Base-by-base conservation (phyloP, 306 rosid species). In the Acacia confusa region DNA sequence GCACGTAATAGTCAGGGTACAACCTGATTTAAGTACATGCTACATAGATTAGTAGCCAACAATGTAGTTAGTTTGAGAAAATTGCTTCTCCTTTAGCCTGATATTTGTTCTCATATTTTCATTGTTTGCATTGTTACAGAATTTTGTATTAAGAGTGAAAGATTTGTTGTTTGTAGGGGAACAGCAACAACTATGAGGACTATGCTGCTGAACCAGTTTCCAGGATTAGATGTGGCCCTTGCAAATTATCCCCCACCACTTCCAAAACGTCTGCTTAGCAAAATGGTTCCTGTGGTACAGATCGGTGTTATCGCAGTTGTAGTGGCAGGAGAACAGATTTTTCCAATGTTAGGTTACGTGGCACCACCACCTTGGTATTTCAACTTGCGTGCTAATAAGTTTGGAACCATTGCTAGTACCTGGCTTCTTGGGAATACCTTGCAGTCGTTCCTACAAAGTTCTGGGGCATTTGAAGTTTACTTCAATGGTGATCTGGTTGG, bases 391-490 rank as follows among this genome's bases (percentile, higher is more conserved):
- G 93, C 94, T 52, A 91, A 94, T 81, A 89, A 82, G 80, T 92
- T 92, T 58, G 94, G 89, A 82, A 86, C 97, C 85, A 74, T 92
- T 6, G 94, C 97, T 4, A 85, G 86, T 71, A 74, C 92, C 64
- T 95, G 94, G 97, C 98, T 92, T 89, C 95, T 95, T 58, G 98
- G 98, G 76, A 90, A 89, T 76, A 77, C 91, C 12, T 45, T 92
- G 63, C 94, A 91, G 81, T 88, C 94, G 74, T 92, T 90, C 91
- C 87, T 95, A 66, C 97, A 92, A 22, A 92, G 93, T 85, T 84
- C 95, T 32, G 97, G 97, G 40, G 94, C 92, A 27, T 92, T 95
- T 78, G 97, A 91, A 89, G 88, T 92, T 70, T 91, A 77, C 91
- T 86, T 90, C 86, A 92, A 95, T n/a, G 87, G 84, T 27, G 92